Evolutionary conservation across 768 basidiomycete species (phyloP).

Genomic region (Leccinum boreale): DNA sequence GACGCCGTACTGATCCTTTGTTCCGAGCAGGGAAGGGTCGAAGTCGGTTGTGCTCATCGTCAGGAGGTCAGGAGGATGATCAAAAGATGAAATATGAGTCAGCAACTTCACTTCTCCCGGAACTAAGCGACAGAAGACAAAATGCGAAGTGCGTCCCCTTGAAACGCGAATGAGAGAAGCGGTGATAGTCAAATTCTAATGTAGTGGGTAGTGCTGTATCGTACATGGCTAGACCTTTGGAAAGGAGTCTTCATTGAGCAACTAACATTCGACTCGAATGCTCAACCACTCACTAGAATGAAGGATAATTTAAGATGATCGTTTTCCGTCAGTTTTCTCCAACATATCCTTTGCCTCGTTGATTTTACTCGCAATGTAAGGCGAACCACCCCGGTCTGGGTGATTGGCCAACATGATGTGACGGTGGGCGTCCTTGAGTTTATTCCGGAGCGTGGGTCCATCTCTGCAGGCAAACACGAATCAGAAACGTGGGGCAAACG

Average conservation of each 20-base stretch:
- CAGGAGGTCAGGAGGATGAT: background rate
- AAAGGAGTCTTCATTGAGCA: conserved; percentile 2
- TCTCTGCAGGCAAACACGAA: background rate
- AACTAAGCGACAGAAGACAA: too few species aligned
- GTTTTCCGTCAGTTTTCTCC: conserved; percentile 70
- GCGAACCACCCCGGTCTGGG: conserved; percentile 97
- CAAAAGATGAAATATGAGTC: background rate
- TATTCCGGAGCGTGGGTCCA: conserved; percentile 63
- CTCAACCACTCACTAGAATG: conserved; percentile 6
- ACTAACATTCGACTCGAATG: background rate
- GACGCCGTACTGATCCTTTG: conserved; percentile 66
- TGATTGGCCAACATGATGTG: conserved; percentile 98
- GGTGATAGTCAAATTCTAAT: conserved; percentile 14
- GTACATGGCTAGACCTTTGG: conserved; percentile 17
- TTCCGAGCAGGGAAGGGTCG: conserved; percentile 71
- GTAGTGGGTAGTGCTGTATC: conserved; percentile 12
- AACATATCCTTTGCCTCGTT: conserved; percentile 96
- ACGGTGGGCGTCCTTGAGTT: conserved; percentile 92
- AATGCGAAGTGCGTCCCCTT: too few species aligned
- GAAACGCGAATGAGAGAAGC: background rate
- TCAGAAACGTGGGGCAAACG: background rate
- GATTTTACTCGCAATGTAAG: conserved; percentile 96
- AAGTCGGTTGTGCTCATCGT: conserved; percentile 44
- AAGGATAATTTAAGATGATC: conserved; percentile 14
- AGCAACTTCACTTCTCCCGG: background rate